phyloP scores from a whole-genome alignment of 2,329 filamentous ascomycete genomes.

The Talaromyces sp. region DNA sequence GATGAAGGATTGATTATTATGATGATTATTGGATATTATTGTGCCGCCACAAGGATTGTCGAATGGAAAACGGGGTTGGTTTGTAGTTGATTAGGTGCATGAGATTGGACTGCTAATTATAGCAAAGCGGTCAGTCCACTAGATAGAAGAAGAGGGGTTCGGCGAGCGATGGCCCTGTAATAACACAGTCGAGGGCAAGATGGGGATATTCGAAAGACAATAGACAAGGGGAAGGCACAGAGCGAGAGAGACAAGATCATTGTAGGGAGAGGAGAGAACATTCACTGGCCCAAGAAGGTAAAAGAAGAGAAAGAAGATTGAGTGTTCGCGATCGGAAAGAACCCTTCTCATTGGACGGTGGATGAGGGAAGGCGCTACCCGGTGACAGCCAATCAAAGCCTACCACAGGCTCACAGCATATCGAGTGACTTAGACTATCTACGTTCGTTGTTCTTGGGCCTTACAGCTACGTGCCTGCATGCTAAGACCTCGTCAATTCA shows the following conservation, averaged over 20 bases:
- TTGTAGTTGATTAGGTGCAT: conserved; percentile 1
- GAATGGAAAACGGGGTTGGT: conserved; percentile 4
- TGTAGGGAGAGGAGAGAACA: background rate
- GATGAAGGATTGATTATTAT: background rate
- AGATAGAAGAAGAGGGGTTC: background rate
- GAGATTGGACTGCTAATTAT: conserved; percentile 13
- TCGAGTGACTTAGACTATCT: too few species aligned
- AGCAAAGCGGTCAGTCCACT: conserved; percentile 13
- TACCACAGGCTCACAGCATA: too few species aligned
- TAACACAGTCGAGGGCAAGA: background rate
- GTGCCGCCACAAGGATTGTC: conserved; percentile 4
- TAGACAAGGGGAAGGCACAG: background rate
- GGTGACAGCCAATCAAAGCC: background rate
- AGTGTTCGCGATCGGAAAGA: conserved; percentile 3
- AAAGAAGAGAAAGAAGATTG: background rate
- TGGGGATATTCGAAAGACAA: background rate
- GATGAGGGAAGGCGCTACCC: background rate
- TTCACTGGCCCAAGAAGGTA: background rate
- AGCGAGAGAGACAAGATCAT: background rate
- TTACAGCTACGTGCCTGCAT: too few species aligned
- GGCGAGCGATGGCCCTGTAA: background rate
- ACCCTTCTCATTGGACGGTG: background rate
- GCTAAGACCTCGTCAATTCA: too few species aligned
- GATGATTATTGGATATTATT: conserved; percentile 3
- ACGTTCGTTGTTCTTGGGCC: too few species aligned